Base-by-base conservation (phyloP, 2,329 filamentous ascomycete genomes). In the Ceratocystis eucalypticola region DNA sequence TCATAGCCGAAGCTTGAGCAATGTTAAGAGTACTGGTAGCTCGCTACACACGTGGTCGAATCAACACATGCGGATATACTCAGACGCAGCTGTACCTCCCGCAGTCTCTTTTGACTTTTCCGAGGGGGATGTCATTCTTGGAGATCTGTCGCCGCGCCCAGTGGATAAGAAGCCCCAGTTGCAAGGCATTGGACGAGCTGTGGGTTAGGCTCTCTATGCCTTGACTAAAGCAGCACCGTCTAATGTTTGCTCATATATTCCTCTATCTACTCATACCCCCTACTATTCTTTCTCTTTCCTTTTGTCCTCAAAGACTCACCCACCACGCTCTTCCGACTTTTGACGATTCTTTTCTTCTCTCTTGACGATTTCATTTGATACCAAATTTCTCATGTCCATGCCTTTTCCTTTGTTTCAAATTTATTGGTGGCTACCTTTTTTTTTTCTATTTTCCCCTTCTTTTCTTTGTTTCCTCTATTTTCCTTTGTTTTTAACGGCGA, bases 101-200 rank as follows among this genome's bases (percentile, higher is more conserved):
- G 55, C 28, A 28, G 30, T 59, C 55, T 74, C 77, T 68, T 69
- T 78, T 28, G 79, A 78, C 8, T 76, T 79, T 33, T 78, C 79
- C 5, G 66, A 68, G 12, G 78, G 83, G 3, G 79, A 82, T 7
- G 70, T 75, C 48, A 73, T 75, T 20, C 69, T 78, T 6, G 78
- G 75, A 4, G 80, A 78, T 1, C 72, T 82, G 4, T 80, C 81
- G 22, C 80, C 81, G 1, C 77, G 79, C 7, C 80, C 80, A 12
- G 71, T 77, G 10, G 48, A 45, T 15, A 66, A 65, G 53, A 20
- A 48, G n/a, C 67, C 65, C 6, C 76, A 76, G 66, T 74, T 76
- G 66, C 77, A 76, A 10, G 77, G 79, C 61, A 84, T 83, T 73
- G 82, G 82, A 5, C 76, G 79, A 33, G 81, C 81, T 2, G 79